Evolutionary conservation across 2,329 filamentous ascomycete genomes (phyloP).

Genomic region (Microsporum audouinii): DNA sequence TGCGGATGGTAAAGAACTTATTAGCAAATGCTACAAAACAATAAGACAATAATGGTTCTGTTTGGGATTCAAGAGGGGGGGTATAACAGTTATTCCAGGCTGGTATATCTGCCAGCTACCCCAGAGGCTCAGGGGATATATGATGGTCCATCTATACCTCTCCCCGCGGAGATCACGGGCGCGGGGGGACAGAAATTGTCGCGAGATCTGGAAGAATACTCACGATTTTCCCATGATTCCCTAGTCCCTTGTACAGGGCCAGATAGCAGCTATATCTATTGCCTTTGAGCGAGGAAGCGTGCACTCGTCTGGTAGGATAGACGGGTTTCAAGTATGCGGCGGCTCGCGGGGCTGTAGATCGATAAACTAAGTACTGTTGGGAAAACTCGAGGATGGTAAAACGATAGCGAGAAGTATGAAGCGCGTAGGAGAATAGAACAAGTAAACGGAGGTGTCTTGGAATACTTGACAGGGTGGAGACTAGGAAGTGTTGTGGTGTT

Average conservation of each 20-base stretch:
- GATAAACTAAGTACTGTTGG: background rate
- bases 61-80: background rate
- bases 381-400: background rate
- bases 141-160: background rate
- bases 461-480: background rate
- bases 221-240: slow-evolving; percentile 6
- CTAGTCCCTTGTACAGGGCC: background rate
- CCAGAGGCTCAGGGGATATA: background rate
- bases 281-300: background rate
- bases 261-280: background rate
- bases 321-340: background rate
- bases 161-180: background rate
- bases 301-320: background rate
- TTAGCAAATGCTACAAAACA: background rate
- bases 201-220: background rate
- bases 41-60: background rate
- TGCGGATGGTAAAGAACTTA: slow-evolving; percentile 30
- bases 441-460: background rate
- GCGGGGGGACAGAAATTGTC: background rate
- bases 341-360: background rate
- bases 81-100: background rate
- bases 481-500: background rate
- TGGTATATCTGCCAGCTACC: background rate
- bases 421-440: background rate
- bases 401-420: background rate